A percentile compares a stretch with the other conserved stretches of the same genome.
Conservation (phyloP, 257 asterid species). For the Ophiorrhiza pumila region DNA sequence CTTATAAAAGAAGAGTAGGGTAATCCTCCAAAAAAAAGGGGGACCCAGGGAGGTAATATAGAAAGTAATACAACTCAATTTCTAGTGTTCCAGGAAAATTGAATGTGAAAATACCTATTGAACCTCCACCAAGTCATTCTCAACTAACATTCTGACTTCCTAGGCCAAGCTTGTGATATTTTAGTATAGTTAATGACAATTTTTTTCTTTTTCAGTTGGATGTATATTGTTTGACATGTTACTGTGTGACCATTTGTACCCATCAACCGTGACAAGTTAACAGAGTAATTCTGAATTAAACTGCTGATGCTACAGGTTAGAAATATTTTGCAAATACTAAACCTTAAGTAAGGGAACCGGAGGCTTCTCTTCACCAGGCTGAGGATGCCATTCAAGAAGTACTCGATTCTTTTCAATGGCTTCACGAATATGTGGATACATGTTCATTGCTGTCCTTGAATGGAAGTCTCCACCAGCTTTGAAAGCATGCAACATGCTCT, state of each 20-base stretch:
- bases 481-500: constrained; percentile 93
- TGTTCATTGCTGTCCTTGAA: constrained; percentile 97
- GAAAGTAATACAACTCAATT: neutral
- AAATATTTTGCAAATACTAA: constrained; percentile 2
- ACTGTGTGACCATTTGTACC: neutral
- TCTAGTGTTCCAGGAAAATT: neutral
- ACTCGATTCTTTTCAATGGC: constrained; percentile 67
- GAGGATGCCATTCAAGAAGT: constrained; percentile 98
- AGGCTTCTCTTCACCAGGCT: constrained; percentile 80
- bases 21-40: neutral
- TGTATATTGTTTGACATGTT: neutral
- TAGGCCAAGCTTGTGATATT: constrained; percentile 1
- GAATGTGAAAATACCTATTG: neutral
- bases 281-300: constrained; percentile 3
- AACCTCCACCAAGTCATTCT: neutral
- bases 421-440: constrained; percentile 88
- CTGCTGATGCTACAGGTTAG: neutral
- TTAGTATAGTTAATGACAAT: neutral
- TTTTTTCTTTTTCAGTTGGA: neutral
- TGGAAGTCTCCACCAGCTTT: constrained; percentile 99
- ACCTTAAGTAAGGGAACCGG: constrained; percentile 97
- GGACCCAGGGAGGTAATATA: neutral
- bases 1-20: neutral
- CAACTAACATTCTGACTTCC: neutral
- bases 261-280: neutral